Conservation (phyloP, 2,329 filamentous ascomycete species). For the Beauveria scarabaeidicola region DNA sequence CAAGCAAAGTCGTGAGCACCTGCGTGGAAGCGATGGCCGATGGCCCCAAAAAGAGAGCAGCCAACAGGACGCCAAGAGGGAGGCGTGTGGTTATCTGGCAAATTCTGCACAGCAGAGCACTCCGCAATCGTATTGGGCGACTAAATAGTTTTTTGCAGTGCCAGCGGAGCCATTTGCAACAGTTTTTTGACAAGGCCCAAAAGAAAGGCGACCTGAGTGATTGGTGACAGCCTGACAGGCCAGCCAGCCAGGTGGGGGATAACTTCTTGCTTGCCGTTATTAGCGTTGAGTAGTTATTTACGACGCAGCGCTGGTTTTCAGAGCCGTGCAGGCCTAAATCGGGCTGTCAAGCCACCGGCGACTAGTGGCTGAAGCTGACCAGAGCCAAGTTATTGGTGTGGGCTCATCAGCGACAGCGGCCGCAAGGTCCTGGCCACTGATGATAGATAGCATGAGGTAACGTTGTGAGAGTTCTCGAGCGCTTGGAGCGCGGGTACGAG, state of each 20-base stretch:
- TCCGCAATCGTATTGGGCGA: not conserved
- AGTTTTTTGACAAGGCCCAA: not conserved
- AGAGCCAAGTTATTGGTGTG: not conserved
- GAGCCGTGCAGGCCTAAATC: constrained; percentile 3
- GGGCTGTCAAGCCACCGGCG: constrained; percentile 6
- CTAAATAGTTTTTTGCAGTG: not conserved
- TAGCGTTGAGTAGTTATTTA: not conserved
- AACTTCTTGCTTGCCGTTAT: not conserved
- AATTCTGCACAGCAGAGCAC: not conserved
- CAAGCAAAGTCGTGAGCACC: not conserved
- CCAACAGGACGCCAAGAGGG: not conserved
- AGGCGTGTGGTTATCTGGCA: not conserved
- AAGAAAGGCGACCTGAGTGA: not conserved
- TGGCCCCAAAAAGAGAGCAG: not conserved
- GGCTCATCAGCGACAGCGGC: not conserved
- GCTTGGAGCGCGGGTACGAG: not conserved
- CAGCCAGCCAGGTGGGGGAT: not conserved
- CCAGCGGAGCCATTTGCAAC: not conserved
- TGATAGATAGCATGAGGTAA: not conserved
- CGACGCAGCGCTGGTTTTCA: not conserved
- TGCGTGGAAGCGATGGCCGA: not conserved
- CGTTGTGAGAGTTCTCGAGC: not conserved
- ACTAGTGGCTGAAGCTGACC: constrained; percentile 10
- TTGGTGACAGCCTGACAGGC: not conserved
- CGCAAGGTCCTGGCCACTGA: not conserved